These are phyloP conservation scores for Neospermospora avenae DNA, from an alignment of 2,329 filamentous ascomycete genomes.

Conservation along the genomic window DNA sequence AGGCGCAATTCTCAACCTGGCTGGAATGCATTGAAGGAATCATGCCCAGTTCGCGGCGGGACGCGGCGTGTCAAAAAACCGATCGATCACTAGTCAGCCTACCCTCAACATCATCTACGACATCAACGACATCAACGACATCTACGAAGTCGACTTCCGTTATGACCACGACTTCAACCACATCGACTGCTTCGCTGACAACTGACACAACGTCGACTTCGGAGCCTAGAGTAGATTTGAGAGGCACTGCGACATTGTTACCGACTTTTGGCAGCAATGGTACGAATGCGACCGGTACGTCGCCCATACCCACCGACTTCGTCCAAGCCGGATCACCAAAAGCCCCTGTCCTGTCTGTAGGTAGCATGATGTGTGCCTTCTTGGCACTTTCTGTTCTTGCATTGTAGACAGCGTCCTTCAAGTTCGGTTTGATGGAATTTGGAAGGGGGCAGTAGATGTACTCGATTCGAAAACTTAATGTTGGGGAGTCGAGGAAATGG, in stretches of 20 bases:
- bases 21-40: conserved; percentile 6
- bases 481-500: too few species aligned
- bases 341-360: conserved; percentile 1
- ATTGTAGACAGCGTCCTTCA: too few species aligned
- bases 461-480: too few species aligned
- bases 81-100: background rate
- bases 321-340: conserved; percentile 5
- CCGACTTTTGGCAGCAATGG: conserved; percentile 1
- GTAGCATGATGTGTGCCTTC: conserved; percentile 12
- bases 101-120: background rate
- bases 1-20: conserved; percentile 6
- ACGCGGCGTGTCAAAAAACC: conserved; percentile 6
- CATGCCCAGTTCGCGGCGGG: conserved; percentile 5
- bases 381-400: conserved; percentile 6
- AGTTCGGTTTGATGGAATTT: too few species aligned
- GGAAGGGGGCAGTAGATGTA: too few species aligned
- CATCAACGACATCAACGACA: background rate
- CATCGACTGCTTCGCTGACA: background rate
- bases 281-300: background rate
- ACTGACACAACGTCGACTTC: background rate
- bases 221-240: background rate
- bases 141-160: background rate
- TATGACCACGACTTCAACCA: background rate
- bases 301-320: background rate
- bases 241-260: conserved; percentile 1